Conservation (phyloP, 257 asterid species). For the Rubia yunnanensis region DNA sequence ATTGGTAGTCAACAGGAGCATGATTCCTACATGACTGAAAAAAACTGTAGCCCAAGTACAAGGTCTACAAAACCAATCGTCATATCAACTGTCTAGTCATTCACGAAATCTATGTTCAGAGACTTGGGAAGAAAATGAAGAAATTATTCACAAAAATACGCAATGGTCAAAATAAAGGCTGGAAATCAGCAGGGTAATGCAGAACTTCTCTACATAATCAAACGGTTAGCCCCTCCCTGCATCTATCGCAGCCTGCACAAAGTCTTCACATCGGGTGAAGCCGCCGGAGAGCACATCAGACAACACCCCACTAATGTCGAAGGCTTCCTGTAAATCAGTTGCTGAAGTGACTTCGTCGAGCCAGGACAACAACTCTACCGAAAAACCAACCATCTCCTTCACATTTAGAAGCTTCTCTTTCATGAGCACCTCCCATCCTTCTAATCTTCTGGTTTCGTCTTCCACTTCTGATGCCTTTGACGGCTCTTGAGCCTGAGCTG, state of each 20-base stretch:
- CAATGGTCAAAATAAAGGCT: neutral
- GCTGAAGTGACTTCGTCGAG: conserved; percentile 74
- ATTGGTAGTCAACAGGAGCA: too few species aligned
- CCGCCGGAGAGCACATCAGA: conserved; percentile 63
- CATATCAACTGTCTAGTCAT: too few species aligned
- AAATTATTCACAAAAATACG: conserved; percentile 1
- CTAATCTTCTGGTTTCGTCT: conserved; percentile 50
- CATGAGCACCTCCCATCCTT: conserved; percentile 83
- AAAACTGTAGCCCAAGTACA: too few species aligned
- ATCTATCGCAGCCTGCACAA: conserved; percentile 63
- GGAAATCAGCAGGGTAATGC: too few species aligned
- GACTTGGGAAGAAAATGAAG: neutral
- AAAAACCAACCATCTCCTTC: conserved; percentile 75
- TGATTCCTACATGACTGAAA: too few species aligned
- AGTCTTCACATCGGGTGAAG: conserved; percentile 54
- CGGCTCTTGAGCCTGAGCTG: conserved; percentile 14
- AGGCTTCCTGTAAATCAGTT: conserved; percentile 74
- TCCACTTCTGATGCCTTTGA: conserved; percentile 32
- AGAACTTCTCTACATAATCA: too few species aligned
- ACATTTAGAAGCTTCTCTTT: conserved; percentile 61
- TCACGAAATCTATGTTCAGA: neutral
- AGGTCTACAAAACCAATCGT: too few species aligned
- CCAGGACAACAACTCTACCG: conserved; percentile 80
- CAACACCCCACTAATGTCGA: conserved; percentile 63
- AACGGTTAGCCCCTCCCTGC: conserved; percentile 42